Conservation (phyloP, 179 eudicot species). For the Pouteria campechiana region DNA sequence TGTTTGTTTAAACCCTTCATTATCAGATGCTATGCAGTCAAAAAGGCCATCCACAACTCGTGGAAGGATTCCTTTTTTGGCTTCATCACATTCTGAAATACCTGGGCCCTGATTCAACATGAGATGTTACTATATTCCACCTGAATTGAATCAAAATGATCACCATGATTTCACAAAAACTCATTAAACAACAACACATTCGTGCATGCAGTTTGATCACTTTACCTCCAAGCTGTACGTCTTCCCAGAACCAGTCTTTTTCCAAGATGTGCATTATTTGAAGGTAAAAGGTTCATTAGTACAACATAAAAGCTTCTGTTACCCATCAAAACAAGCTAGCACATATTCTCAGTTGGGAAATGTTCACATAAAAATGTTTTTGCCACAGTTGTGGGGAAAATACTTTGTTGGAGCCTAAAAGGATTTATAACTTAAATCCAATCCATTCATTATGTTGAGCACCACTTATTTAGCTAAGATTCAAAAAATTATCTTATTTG, state of each 20-base stretch:
- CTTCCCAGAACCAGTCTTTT: slow-evolving; percentile 96
- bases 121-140: slow-evolving; percentile 1
- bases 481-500: too few relatives aligned
- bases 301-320: background rate
- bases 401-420: too few relatives aligned
- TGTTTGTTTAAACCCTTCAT: slow-evolving; percentile 27
- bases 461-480: too few relatives aligned
- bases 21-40: slow-evolving; percentile 22
- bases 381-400: too few relatives aligned
- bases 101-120: slow-evolving; percentile 51
- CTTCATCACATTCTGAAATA: slow-evolving; percentile 41
- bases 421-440: too few relatives aligned
- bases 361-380: too few relatives aligned
- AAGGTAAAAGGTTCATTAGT: background rate
- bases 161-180: background rate
- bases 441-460: too few relatives aligned
- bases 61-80: slow-evolving; percentile 68
- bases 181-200: background rate
- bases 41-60: slow-evolving; percentile 79
- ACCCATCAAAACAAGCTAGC: background rate
- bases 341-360: background rate
- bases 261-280: slow-evolving; percentile 10
- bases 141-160: background rate
- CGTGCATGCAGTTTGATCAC: background rate
- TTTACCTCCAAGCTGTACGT: slow-evolving; percentile 92